phyloP scores from a whole-genome alignment of 2,329 filamentous ascomycete species.

The Fusarium nematophilum region DNA sequence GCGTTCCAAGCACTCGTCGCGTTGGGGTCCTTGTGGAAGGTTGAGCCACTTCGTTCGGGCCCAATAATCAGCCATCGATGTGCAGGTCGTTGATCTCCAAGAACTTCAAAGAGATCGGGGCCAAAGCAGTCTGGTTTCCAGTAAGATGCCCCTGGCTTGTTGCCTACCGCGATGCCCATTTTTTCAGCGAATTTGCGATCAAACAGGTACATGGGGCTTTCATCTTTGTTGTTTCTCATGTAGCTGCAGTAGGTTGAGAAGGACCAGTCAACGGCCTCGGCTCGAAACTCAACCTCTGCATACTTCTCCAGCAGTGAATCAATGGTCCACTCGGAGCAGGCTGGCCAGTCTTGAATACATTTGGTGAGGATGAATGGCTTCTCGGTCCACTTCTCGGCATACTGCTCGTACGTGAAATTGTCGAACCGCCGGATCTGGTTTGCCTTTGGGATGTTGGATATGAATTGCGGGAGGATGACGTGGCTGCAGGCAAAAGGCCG shows the following conservation, averaged over 20 bases:
- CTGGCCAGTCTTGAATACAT: constrained; percentile 85
- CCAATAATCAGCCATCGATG: constrained; percentile 94
- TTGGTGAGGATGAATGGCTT: constrained; percentile 88
- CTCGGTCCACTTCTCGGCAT: constrained; percentile 79
- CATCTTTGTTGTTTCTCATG: constrained; percentile 82
- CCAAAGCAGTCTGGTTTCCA: constrained; percentile 88
- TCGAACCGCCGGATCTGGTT: constrained; percentile 80
- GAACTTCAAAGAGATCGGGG: constrained; percentile 83
- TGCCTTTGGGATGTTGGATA: constrained; percentile 73
- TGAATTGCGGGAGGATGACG: constrained; percentile 74
- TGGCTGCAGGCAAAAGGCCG: constrained; percentile 91
- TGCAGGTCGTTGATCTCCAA: constrained; percentile 83
- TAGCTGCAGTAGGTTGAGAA: constrained; percentile 85
- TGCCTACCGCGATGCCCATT: constrained; percentile 76
- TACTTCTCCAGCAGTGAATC: constrained; percentile 74
- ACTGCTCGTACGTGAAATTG: constrained; percentile 78
- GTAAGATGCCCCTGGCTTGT: constrained; percentile 68
- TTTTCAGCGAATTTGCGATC: constrained; percentile 89
- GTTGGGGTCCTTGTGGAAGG: constrained; percentile 89
- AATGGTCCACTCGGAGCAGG: constrained; percentile 78
- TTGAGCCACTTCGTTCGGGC: constrained; percentile 87
- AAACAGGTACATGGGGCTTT: constrained; percentile 93
- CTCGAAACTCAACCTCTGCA: constrained; percentile 77
- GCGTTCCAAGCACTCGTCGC: constrained; percentile 91
- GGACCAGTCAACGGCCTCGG: constrained; percentile 94